Conservation (phyloP, 371 early-diverging fungal genomes). For the Rhizopus delemar region DNA sequence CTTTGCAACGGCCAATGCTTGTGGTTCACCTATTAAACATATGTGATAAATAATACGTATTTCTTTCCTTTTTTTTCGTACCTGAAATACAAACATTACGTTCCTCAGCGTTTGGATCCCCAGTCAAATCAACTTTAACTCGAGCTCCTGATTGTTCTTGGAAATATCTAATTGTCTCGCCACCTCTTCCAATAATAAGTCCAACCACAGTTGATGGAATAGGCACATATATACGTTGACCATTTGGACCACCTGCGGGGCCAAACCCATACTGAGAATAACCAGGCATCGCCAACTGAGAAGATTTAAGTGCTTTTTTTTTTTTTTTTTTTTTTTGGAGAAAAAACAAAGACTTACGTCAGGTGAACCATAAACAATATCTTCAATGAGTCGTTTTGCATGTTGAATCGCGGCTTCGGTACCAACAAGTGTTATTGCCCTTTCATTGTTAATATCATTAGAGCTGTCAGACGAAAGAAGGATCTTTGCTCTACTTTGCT, state of each 20-base stretch:
- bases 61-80: slow-evolving; percentile 35
- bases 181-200: slow-evolving; percentile 80
- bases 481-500: slow-evolving; percentile 78
- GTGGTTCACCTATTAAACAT: slow-evolving; percentile 42
- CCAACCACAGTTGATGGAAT: slow-evolving; percentile 78
- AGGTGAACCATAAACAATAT: slow-evolving; percentile 56
- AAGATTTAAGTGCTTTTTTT: background rate
- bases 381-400: slow-evolving; percentile 78
- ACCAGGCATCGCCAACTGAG: background rate
- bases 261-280: slow-evolving; percentile 14
- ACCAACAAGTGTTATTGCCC: slow-evolving; percentile 75
- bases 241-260: slow-evolving; percentile 31
- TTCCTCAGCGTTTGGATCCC: slow-evolving; percentile 39
- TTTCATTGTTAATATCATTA: slow-evolving; percentile 55
- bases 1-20: slow-evolving; percentile 57
- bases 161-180: slow-evolving; percentile 85
- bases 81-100: slow-evolving; percentile 44
- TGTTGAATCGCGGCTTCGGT: slow-evolving; percentile 65
- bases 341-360: slow-evolving; percentile 6
- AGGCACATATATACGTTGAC: slow-evolving; percentile 57
- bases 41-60: slow-evolving; percentile 10
- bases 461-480: slow-evolving; percentile 73
- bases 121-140: slow-evolving; percentile 72
- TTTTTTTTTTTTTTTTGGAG: background rate
- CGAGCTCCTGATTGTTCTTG: slow-evolving; percentile 83